Evolutionary conservation across 2,329 filamentous ascomycete species (phyloP), one percentile per base, ranked within the genome.

Genomic region (Epichloe bromicola): DNA sequence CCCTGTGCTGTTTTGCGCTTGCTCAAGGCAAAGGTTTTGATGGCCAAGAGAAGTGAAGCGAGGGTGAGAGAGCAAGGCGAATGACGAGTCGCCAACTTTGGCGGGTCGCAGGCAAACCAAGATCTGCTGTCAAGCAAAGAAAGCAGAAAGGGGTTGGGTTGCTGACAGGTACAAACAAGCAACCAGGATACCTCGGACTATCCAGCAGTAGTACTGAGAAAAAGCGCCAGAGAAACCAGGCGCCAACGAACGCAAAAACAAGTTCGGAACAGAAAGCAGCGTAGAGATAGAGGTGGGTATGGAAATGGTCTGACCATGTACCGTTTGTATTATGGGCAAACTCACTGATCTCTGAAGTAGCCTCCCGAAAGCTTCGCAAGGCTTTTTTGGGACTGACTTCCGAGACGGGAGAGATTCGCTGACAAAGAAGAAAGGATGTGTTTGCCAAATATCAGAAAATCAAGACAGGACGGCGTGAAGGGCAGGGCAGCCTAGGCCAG

Each of bases 201-300:
- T 19, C 34, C 34, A 8, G 36, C 19, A 5, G 11, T 11, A 5
- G 11, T 11, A 38, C 36, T 34, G 15, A 57, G 56, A 56, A 53
- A 59, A 53, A 26, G 26, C 60, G 61, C 61, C 61, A 63, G 61
- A 63, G 53, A 55, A 62, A 26, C 38, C 4, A 34, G 11, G 14
- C n/a, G 15, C n/a, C 8, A 49, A 26, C 8, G 15, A 20, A 15
- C 8, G 39, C 39, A 26, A 49, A 43, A 44, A 55, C 52, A 64
- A 63, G 63, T 66, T 64, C 64, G 65, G 58, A 62, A 39, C 46
- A 49, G 57, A 58, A 60, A 56, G 61, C 58, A 58, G 50, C 60
- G 64, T 63, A 30, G 10, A 30, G 11, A 30, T 58, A 57, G 54
- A 56, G 61, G 63, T 66, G 65, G 65, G 55, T 63, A 61, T 59